Conservation (phyloP, 257 asterid genomes). For the Gentiana macrophylla region DNA sequence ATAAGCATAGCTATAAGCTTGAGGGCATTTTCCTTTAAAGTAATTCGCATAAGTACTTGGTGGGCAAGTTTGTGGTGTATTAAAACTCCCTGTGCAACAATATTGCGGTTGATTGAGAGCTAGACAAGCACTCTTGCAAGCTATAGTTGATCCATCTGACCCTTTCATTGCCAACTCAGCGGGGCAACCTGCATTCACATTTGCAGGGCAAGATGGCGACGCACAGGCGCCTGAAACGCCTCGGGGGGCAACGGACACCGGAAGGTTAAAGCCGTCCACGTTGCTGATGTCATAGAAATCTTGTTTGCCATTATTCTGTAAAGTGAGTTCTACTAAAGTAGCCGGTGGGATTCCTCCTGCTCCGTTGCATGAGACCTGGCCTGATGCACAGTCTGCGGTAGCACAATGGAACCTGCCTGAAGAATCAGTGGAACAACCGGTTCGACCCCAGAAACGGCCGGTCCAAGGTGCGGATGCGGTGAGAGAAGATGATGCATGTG, state of each 20-base stretch:
- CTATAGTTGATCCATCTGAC: slow-evolving; percentile 34
- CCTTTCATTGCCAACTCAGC: slow-evolving; percentile 27
- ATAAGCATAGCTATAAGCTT: slow-evolving; percentile 17
- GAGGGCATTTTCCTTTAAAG: slow-evolving; percentile 14
- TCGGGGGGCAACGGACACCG: slow-evolving; percentile 32
- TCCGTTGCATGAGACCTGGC: slow-evolving; percentile 12
- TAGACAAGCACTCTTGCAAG: slow-evolving; percentile 26
- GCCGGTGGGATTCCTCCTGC: slow-evolving; percentile 13
- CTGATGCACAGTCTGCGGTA: slow-evolving; percentile 33
- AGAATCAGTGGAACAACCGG: slow-evolving; percentile 15
- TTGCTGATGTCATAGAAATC: slow-evolving; percentile 18
- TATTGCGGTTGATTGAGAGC: slow-evolving; percentile 12
- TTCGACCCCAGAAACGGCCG: slow-evolving; percentile 46
- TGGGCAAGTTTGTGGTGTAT: slow-evolving; percentile 3
- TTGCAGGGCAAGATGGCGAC: slow-evolving; percentile 32
- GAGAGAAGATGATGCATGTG: slow-evolving; percentile 16
- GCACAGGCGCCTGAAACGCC: slow-evolving; percentile 36
- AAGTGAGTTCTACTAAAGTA: slow-evolving; percentile 12
- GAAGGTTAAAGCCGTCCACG: slow-evolving; percentile 63
- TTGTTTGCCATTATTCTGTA: not conserved
- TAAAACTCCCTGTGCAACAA: slow-evolving; percentile 14
- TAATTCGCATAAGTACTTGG: slow-evolving; percentile 5
- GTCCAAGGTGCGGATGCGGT: slow-evolving; percentile 28
- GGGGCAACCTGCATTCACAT: slow-evolving; percentile 39
- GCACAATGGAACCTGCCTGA: slow-evolving; percentile 23